Evolutionary conservation across 495 filamentous ascomycete genomes (phyloP).

Genomic region (Penicillium coffeae): DNA sequence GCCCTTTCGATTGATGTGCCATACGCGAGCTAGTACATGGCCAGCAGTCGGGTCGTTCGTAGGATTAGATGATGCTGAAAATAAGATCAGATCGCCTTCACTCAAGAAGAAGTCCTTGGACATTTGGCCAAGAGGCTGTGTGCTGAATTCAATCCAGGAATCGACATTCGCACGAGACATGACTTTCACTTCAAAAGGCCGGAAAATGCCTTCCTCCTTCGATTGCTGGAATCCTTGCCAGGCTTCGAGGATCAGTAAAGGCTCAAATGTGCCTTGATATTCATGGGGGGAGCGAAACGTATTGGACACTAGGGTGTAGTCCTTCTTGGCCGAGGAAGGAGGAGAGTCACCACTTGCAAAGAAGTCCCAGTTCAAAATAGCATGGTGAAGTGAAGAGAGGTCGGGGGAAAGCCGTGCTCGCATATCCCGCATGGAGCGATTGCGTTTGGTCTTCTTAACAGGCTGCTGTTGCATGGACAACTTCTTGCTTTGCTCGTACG

Average conservation of each 20-base stretch:
- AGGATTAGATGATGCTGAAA: constrained; percentile 70
- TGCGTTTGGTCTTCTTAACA: constrained; percentile 72
- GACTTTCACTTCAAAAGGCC: constrained; percentile 77
- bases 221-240: constrained; percentile 91
- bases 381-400: constrained; percentile 76
- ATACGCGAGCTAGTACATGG: constrained; percentile 84
- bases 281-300: constrained; percentile 68
- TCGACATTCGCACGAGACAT: constrained; percentile 85
- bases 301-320: constrained; percentile 71
- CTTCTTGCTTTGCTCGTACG: constrained; percentile 53
- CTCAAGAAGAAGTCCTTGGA: constrained; percentile 67
- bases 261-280: constrained; percentile 88
- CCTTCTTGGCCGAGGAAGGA: constrained; percentile 60
- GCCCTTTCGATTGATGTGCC: constrained; percentile 73
- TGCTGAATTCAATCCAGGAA: constrained; percentile 86
- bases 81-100: constrained; percentile 84
- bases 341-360: constrained; percentile 84
- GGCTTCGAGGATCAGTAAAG: constrained; percentile 85
- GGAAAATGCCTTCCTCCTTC: constrained; percentile 78
- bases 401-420: constrained; percentile 88
- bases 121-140: constrained; percentile 62
- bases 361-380: constrained; percentile 88
- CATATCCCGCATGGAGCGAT: constrained; percentile 84
- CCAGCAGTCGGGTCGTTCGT: constrained; percentile 56
- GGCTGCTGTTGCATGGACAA: constrained; percentile 56